phyloP scores from a whole-genome alignment of 371 early-diverging fungal genomes.

The Apophysomyces elegans region DNA sequence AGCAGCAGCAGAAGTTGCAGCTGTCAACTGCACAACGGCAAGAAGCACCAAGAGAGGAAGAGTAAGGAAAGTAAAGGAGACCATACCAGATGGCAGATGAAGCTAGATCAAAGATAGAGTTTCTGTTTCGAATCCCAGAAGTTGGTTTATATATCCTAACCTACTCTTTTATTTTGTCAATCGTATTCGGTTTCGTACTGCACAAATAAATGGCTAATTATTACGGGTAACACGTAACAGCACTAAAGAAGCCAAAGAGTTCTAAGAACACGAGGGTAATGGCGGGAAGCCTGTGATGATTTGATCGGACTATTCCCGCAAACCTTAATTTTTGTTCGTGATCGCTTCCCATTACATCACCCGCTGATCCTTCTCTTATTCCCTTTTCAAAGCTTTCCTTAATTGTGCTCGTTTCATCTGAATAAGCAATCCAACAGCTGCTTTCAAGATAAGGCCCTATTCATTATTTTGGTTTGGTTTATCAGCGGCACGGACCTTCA shows the following conservation, averaged over 20 bases:
- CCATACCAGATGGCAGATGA: slow-evolving; percentile 12
- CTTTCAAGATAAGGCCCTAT: slow-evolving; percentile 39
- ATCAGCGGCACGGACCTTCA: neutral
- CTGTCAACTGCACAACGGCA: slow-evolving; percentile 7
- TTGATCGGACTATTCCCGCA: neutral
- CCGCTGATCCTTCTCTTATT: neutral
- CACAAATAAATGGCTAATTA: slow-evolving; percentile 3
- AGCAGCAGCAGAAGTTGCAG: slow-evolving; percentile 10
- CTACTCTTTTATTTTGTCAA: neutral
- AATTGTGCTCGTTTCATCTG: slow-evolving; percentile 38
- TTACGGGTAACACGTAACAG: neutral
- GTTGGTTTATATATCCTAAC: neutral
- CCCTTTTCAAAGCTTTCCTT: neutral
- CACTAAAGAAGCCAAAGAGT: neutral
- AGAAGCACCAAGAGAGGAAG: slow-evolving; percentile 2
- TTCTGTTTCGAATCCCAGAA: no score
- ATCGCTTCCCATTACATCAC: neutral
- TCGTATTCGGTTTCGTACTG: neutral
- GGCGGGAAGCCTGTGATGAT: neutral
- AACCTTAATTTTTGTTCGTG: neutral
- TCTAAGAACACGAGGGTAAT: neutral
- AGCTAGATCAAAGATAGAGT: neutral
- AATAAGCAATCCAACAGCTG: slow-evolving; percentile 29
- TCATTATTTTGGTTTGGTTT: neutral
- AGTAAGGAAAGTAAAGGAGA: slow-evolving; percentile 14